phyloP scores from a whole-genome alignment of 352 stramenopile genomes.

The Globisporangium paroecandrum region DNA sequence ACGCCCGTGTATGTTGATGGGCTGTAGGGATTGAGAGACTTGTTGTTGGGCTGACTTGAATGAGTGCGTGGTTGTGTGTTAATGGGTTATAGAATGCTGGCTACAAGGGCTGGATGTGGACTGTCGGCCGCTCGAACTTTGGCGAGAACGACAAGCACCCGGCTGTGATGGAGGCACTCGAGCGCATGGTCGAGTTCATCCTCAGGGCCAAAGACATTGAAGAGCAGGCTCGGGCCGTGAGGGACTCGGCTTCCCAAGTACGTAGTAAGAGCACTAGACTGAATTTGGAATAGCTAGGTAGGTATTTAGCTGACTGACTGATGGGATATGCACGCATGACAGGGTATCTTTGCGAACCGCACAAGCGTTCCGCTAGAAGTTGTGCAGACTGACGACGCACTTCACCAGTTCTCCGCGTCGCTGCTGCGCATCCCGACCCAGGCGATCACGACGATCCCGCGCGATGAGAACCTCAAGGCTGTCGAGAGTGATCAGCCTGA shows the following conservation, averaged over 20 bases:
- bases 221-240: slow-evolving; percentile 29
- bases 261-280: not conserved
- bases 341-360: slow-evolving; percentile 46
- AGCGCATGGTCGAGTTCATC: slow-evolving; percentile 71
- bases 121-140: slow-evolving; percentile 66
- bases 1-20: slow-evolving; percentile 39
- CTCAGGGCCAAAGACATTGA: slow-evolving; percentile 32
- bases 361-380: slow-evolving; percentile 40
- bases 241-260: slow-evolving; percentile 27
- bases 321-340: not conserved
- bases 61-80: slow-evolving; percentile 3
- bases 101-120: slow-evolving; percentile 86
- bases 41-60: not conserved
- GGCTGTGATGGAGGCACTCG: slow-evolving; percentile 64
- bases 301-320: not conserved
- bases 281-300: not conserved
- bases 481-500: slow-evolving; percentile 11
- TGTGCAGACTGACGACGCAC: slow-evolving; percentile 52
- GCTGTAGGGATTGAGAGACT: not conserved
- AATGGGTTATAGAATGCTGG: slow-evolving; percentile 37
- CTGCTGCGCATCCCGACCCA: slow-evolving; percentile 67
- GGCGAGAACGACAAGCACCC: slow-evolving; percentile 82
- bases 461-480: slow-evolving; percentile 45
- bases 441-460: slow-evolving; percentile 74
- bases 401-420: slow-evolving; percentile 65